Conservation (phyloP, 2,329 filamentous ascomycete genomes). For the Phaeosphaeria sp. region DNA sequence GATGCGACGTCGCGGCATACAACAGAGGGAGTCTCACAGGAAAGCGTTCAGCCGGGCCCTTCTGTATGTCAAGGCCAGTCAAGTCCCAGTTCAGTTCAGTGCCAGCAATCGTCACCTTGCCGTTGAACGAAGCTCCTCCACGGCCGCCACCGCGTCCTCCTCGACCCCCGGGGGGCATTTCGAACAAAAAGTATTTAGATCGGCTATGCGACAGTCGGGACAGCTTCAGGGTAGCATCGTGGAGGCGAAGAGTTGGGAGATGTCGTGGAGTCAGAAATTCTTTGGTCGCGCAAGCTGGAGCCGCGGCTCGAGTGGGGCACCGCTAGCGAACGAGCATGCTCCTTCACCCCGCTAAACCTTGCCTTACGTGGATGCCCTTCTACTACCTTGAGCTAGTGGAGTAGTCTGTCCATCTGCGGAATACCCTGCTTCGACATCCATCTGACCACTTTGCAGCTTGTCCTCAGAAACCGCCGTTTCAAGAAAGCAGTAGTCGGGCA, state of each 20-base stretch:
- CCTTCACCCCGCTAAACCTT: conserved; percentile 13
- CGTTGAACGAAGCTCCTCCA: conserved; percentile 34
- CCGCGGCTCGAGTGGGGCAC: conserved; percentile 31
- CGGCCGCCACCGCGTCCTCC: conserved; percentile 39
- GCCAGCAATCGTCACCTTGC: conserved; percentile 50
- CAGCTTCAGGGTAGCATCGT: neutral
- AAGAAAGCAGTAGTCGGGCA: neutral
- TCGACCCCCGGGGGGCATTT: conserved; percentile 38
- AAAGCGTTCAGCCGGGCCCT: conserved; percentile 50
- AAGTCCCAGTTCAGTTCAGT: conserved; percentile 52
- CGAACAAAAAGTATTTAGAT: neutral
- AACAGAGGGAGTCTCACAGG: conserved; percentile 38
- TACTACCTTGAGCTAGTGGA: neutral
- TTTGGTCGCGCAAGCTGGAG: conserved; percentile 17
- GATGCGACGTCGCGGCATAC: conserved; percentile 4
- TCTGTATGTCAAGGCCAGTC: conserved; percentile 48
- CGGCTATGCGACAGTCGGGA: neutral
- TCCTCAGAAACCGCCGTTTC: neutral
- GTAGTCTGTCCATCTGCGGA: neutral
- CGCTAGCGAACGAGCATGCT: conserved; percentile 17
- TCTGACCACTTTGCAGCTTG: neutral
- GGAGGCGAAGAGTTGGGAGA: neutral
- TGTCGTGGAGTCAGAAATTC: conserved; percentile 26
- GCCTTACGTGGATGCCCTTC: neutral
- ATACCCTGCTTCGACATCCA: neutral